Base-by-base conservation (phyloP, 768 basidiomycete species). In the Boletus pseudopeckii region DNA sequence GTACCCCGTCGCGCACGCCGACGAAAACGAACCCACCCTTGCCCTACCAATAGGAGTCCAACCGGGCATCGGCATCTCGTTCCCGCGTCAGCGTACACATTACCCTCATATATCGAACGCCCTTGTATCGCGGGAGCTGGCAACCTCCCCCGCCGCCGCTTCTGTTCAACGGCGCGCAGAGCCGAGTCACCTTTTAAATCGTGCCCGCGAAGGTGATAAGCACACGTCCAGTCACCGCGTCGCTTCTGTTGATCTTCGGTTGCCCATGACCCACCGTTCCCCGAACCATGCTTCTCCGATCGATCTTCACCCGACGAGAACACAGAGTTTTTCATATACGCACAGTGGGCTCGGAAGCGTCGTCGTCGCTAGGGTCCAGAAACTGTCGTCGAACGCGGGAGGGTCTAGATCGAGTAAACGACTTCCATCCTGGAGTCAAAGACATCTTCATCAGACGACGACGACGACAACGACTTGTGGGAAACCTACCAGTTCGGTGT, bases 1-100 rank as follows among this genome's bases (percentile, higher is more conserved):
- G 24, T 52, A n/a, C n/a, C n/a, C 51, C 1, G 15, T 10, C 20
- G 34, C 34, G 7, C 37, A 28, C 20, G 34, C 53, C 44, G 57
- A 68, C 28, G 64, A 67, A 42, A 68, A 68, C 48, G 52, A 54
- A 28, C 54, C 59, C 9, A 63, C 48, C 9, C 20, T 42, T 41
- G 11, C 37, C 36, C 52, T 39, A 28, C 52, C 44, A 5, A 32
- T 10, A 4, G 14, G n/a, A 7, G 37, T 36, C n/a, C 56, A 51
- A 13, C 50, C 44, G n/a, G 42, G 30, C 32, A 33, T 44, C 41
- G 51, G 54, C 41, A 42, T 62, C 47, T 48, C 44, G 22, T 61
- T 57, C 45, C 62, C 60, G 20, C 55, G 54, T 18, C 59, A 54
- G 28, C 52, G 39, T 48, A 46, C 54, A 36, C 39, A 53, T 42